Base-by-base conservation (phyloP, 75 land plant species). In the Sequoiadendron giganteum region DNA sequence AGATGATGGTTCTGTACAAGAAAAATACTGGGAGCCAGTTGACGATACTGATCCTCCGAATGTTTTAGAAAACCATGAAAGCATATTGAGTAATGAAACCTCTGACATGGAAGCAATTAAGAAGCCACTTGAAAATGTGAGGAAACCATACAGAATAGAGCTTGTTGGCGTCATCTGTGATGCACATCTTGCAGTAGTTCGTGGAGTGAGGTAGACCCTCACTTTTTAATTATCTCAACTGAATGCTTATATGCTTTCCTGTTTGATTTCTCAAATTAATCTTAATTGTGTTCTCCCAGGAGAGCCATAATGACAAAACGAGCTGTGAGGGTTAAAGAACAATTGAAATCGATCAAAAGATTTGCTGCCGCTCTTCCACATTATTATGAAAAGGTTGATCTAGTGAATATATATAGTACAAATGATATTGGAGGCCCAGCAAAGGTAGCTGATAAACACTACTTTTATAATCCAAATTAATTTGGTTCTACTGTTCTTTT, bases 81-180 rank as follows among this genome's bases (percentile, higher is more conserved):
- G 16, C 43, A 42, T 42, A 42, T 42, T 42, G 43, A 42, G 43
- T 42, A 42, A 42, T 42, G 43, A 1, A 42, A 42, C 43, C 3
- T 42, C 43, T 1, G 43, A 3, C 43, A 42, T 1, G 43, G 43
- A 42, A 42, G 43, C 43, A 76, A 65, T 30, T 76, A 10, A 18
- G 25, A 21, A 79, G 47, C 39, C 47, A 79, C 47, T 39, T 79
- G 42, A 3, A 79, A 79, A 79, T 39, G 28, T 18, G 45, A 90
- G 90, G 82, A 93, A 90, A 85, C 94, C 97, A 19, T 97, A 97
- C 89, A 91, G 94, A 84, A 95, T 95, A 39, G 99, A 94, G 88
- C 83, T 95, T 73, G 96, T 94, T 21, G 99, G 99, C 19, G 99
- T 97, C 34, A 89, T 93, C 15, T 97, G 99, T 91, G 97, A 95